Conservation (phyloP, 768 basidiomycete genomes). For the Nevesoporus exiguus region DNA sequence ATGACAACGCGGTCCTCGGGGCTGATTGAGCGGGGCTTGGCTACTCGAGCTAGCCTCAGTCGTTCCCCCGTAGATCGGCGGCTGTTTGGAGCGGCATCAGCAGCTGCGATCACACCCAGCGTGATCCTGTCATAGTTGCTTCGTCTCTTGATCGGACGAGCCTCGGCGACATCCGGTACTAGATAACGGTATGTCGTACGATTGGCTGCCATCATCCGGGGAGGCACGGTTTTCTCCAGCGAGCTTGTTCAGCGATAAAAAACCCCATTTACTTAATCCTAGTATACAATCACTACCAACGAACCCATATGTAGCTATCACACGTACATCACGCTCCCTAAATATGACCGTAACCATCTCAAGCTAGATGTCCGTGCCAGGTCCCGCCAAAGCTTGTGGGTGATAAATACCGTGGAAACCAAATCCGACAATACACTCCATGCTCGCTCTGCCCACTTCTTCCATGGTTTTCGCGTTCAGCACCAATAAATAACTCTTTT, state of each 20-base stretch:
- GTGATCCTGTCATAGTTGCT: too few species aligned
- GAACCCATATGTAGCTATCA: not conserved
- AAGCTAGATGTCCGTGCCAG: constrained; percentile 22
- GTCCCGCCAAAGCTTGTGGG: constrained; percentile 3
- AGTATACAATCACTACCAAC: not conserved
- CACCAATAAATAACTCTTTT: constrained; percentile 35
- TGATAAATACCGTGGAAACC: constrained; percentile 36
- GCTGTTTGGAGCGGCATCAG: not conserved
- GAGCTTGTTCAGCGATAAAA: too few species aligned
- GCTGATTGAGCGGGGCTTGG: too few species aligned
- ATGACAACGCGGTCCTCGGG: too few species aligned
- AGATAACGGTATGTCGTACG: too few species aligned
- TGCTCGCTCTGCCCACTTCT: constrained; percentile 36
- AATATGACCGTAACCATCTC: not conserved
- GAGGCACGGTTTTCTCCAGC: too few species aligned
- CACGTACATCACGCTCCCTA: not conserved
- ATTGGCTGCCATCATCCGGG: too few species aligned
- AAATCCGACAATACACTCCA: constrained; percentile 32
- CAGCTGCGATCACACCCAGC: not conserved
- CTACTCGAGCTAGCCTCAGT: too few species aligned
- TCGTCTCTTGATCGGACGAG: too few species aligned
- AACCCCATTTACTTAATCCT: too few species aligned
- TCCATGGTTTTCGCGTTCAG: constrained; percentile 35
- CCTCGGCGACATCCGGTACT: too few species aligned
- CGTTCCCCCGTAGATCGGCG: not conserved